These are phyloP conservation scores for Poronia punctata DNA, from an alignment of 495 filamentous ascomycete genomes.

Conservation along the genomic window DNA sequence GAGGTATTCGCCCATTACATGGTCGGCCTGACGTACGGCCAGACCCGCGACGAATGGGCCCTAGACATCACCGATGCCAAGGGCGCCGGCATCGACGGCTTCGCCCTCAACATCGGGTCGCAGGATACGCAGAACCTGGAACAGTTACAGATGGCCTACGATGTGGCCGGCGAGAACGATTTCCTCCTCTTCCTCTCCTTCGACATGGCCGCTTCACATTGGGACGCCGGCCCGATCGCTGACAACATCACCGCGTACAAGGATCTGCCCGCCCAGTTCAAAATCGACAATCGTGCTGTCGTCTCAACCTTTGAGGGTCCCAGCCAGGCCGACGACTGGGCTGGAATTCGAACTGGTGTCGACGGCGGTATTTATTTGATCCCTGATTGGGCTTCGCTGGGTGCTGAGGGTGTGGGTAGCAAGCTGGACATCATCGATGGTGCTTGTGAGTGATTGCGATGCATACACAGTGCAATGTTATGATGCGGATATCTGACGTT, in stretches of 20 bases:
- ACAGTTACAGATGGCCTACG: constrained; percentile 47
- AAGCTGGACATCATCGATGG: constrained; percentile 51
- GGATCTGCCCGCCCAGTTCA: constrained; percentile 43
- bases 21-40: constrained; percentile 38
- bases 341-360: constrained; percentile 42
- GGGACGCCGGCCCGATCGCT: constrained; percentile 49
- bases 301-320: constrained; percentile 70
- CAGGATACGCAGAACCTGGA: constrained; percentile 42
- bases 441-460: constrained; percentile 33
- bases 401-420: constrained; percentile 39
- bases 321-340: constrained; percentile 51
- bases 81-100: constrained; percentile 61
- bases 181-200: constrained; percentile 68
- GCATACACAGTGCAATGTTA: background rate
- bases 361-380: constrained; percentile 53
- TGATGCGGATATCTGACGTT: constrained; percentile 3
- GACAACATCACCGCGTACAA: constrained; percentile 53
- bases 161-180: constrained; percentile 43
- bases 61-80: constrained; percentile 55
- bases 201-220: constrained; percentile 50
- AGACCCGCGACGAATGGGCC: constrained; percentile 46
- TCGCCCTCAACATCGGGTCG: constrained; percentile 61
- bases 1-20: constrained; percentile 47
- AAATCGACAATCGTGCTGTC: constrained; percentile 49
- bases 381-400: constrained; percentile 57